These are phyloP conservation scores for Paradendryphiella salina DNA, from an alignment of 2,329 filamentous ascomycete genomes.

Conservation along the genomic window DNA sequence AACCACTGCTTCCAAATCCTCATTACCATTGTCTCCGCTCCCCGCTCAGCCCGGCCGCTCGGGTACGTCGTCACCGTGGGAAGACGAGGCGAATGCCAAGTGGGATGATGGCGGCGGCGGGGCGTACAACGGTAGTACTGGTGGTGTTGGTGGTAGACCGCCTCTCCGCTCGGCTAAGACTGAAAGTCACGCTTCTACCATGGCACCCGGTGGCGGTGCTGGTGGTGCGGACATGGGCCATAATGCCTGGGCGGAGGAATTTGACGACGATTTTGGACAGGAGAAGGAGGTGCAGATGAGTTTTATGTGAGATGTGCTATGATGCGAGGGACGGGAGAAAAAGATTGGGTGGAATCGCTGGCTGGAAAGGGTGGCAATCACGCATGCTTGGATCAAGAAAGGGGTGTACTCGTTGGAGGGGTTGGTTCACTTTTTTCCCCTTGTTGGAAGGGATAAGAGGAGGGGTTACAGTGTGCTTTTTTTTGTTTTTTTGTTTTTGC, in stretches of 20 bases:
- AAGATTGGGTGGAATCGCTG: too few species aligned
- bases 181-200: conserved; percentile 14
- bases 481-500: too few species aligned
- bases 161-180: conserved; percentile 37
- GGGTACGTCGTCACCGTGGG: conserved; percentile 17
- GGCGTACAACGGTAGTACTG: too few species aligned
- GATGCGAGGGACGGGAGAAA: too few species aligned
- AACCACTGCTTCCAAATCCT: conserved; percentile 15
- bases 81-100: neutral
- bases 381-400: too few species aligned
- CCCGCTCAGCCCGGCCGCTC: conserved; percentile 1
- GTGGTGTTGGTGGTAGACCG: conserved; percentile 17
- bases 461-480: too few species aligned
- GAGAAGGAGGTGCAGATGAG: conserved; percentile 56
- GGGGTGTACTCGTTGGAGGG: too few species aligned
- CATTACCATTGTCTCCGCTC: neutral
- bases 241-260: conserved; percentile 55
- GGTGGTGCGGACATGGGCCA: conserved; percentile 32
- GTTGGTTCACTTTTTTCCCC: too few species aligned
- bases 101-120: conserved; percentile 19
- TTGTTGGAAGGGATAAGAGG: too few species aligned
- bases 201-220: neutral
- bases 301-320: conserved; percentile 50
- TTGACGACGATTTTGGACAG: conserved; percentile 52
- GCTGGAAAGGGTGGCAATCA: too few species aligned